These are phyloP conservation scores for Pochonia chlamydosporia DNA, from an alignment of 2,329 filamentous ascomycete species.

Conservation along the genomic window DNA sequence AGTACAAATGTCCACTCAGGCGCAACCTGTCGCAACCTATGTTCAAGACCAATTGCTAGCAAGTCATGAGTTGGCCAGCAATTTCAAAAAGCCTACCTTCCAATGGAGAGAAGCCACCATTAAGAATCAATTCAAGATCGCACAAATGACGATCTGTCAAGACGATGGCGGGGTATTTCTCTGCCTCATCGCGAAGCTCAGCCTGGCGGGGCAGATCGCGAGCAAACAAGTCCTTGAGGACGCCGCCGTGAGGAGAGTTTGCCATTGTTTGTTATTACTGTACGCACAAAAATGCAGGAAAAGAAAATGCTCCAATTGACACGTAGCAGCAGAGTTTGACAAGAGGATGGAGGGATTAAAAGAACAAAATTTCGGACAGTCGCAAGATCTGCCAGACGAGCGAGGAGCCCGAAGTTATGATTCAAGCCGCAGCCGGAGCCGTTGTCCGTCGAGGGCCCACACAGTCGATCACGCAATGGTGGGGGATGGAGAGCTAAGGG, in stretches of 20 bases:
- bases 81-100: slow-evolving; percentile 61
- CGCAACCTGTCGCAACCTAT: slow-evolving; percentile 1
- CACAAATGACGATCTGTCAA: slow-evolving; percentile 93
- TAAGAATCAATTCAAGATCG: slow-evolving; percentile 95
- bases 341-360: slow-evolving; percentile 6
- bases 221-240: slow-evolving; percentile 96
- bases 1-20: not conserved
- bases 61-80: not conserved
- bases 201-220: slow-evolving; percentile 80
- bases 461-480: slow-evolving; percentile 25
- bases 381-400: not conserved
- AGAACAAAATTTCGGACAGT: not conserved
- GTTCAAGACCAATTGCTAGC: slow-evolving; percentile 1
- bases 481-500: slow-evolving; percentile 17
- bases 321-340: not conserved
- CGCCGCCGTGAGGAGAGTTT: slow-evolving; percentile 76
- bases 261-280: slow-evolving; percentile 43
- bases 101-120: slow-evolving; percentile 93
- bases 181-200: slow-evolving; percentile 77
- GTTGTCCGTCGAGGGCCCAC: slow-evolving; percentile 5
- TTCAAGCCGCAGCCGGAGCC: slow-evolving; percentile 5
- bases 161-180: slow-evolving; percentile 75
- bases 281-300: not conserved
- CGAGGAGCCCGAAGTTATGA: not conserved
- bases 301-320: not conserved